Evolutionary conservation across 306 rosid species (phyloP).

Genomic region (Begonia fuchsioides): DNA sequence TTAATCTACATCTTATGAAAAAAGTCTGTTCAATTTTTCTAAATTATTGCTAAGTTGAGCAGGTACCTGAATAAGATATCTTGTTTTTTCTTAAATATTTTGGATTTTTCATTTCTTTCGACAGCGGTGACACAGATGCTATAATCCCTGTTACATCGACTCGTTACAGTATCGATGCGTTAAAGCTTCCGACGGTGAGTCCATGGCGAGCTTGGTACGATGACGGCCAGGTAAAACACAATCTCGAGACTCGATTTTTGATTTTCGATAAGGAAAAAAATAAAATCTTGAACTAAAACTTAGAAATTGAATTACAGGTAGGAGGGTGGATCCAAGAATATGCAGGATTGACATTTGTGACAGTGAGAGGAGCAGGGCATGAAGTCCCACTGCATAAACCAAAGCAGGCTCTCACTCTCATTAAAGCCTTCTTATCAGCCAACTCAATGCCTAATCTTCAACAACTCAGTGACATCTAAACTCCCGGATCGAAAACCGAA

Average conservation of each 20-base stretch:
- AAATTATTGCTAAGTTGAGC: neutral
- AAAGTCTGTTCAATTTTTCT: neutral
- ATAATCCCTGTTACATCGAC: conserved; percentile 72
- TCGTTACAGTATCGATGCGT: conserved; percentile 61
- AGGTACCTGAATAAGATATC: no score
- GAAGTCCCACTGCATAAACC: conserved; percentile 90
- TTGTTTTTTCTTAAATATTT: neutral
- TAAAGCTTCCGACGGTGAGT: conserved; percentile 39
- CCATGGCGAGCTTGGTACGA: conserved; percentile 85
- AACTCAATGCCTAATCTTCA: conserved; percentile 38
- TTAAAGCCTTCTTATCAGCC: conserved; percentile 56
- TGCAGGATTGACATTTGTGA: conserved; percentile 63
- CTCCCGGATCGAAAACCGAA: no score
- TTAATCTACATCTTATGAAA: conserved; percentile 10
- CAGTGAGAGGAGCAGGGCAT: conserved; percentile 87
- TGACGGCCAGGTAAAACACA: conserved; percentile 37
- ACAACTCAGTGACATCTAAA: conserved; percentile 18
- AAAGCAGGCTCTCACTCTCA: conserved; percentile 52
- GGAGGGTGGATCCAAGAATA: conserved; percentile 97
- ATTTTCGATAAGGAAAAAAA: neutral
- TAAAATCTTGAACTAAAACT: neutral
- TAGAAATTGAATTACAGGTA: conserved; percentile 29
- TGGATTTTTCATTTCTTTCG: neutral
- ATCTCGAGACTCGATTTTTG: neutral
- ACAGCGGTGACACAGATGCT: conserved; percentile 78